phyloP scores from a whole-genome alignment of 176 grass and related monocot genomes.

The Olyra latifolia region DNA sequence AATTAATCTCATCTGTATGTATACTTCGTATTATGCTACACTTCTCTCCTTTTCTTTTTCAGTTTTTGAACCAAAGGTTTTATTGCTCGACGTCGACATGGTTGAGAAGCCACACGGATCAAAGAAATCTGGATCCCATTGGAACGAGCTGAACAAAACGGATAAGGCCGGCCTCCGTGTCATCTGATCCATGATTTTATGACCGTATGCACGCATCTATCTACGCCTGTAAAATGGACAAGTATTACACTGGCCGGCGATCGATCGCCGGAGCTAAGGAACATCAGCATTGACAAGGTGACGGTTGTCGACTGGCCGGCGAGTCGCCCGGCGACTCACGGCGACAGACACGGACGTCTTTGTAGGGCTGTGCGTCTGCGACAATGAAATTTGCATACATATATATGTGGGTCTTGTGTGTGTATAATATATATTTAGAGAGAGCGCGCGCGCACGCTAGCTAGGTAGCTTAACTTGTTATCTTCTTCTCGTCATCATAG shows the following conservation, averaged over 20 bases:
- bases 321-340: conserved; percentile 4
- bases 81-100: conserved; percentile 10
- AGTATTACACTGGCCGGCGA: not conserved
- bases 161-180: conserved; percentile 45
- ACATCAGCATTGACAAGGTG: not conserved
- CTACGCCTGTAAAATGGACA: not conserved
- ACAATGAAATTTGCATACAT: not conserved
- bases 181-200: not conserved
- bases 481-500: conserved; percentile 14
- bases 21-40: not conserved
- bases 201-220: not conserved
- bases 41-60: not conserved
- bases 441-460: too few species aligned
- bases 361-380: not conserved
- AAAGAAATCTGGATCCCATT: not conserved
- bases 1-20: too few species aligned
- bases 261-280: not conserved
- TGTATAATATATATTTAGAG: too few species aligned
- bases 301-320: not conserved
- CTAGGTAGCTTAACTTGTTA: not conserved
- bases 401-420: too few species aligned
- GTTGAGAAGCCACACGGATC: not conserved
- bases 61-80: not conserved
- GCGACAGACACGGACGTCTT: conserved; percentile 30
- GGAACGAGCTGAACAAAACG: not conserved